A percentile compares a stretch with the other conserved stretches of the same genome.
phyloP scores from a whole-genome alignment of 176 grass and related monocot species.

The Oryza officinalis region DNA sequence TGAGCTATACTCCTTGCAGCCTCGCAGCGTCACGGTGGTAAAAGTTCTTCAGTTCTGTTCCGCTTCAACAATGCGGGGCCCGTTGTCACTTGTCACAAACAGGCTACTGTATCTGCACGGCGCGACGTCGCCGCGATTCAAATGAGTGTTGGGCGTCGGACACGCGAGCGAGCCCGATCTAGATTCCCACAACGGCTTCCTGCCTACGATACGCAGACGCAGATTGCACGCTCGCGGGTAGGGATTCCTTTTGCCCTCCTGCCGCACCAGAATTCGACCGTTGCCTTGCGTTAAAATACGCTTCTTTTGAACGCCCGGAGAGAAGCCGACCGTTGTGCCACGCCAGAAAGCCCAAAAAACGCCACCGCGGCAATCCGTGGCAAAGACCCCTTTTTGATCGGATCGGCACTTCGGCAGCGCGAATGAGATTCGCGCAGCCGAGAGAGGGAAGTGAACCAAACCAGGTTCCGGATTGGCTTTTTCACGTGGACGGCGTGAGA shows the following conservation, averaged over 20 bases:
- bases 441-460: not conserved
- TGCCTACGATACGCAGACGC: not conserved
- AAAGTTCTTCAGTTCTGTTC: not conserved
- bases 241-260: not conserved
- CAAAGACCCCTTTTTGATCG: not conserved
- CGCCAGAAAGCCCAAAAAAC: not conserved
- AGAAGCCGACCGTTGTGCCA: not conserved
- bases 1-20: not conserved
- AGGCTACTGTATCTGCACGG: not conserved
- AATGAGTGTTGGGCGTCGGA: not conserved
- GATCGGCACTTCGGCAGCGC: not conserved
- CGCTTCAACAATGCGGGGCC: not conserved
- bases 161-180: not conserved
- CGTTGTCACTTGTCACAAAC: not conserved
- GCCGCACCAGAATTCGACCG: not conserved
- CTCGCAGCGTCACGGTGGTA: not conserved
- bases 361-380: not conserved
- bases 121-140: not conserved
- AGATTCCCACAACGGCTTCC: not conserved
- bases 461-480: not conserved
- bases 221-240: not conserved
- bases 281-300: not conserved
- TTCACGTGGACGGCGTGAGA: conserved; percentile 33
- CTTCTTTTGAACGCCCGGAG: not conserved
- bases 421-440: not conserved